phyloP scores from a whole-genome alignment of 768 basidiomycete genomes.

The Leucogyrophana mollusca region DNA sequence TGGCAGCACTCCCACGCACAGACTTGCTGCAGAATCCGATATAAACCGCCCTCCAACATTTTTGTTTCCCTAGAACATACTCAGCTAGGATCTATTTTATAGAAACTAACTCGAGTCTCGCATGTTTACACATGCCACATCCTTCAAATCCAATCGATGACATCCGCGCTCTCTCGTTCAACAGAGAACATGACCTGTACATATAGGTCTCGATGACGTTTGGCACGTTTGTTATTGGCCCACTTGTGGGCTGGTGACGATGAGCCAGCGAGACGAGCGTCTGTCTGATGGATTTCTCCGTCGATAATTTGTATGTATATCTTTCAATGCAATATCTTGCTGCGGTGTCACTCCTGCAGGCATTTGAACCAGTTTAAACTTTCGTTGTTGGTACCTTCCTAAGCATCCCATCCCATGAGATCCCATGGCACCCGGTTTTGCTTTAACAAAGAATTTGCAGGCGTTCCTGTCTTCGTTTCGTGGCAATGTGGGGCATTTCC shows the following conservation, averaged over 20 bases:
- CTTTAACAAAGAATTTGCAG: no score
- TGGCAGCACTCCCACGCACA: conserved; percentile 21
- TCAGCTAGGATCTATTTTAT: conserved; percentile 81
- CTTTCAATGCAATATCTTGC: no score
- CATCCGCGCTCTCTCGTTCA: conserved; percentile 58
- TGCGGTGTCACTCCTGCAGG: no score
- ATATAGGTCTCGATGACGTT: conserved; percentile 61
- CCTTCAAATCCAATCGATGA: conserved; percentile 74
- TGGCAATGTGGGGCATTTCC: no score
- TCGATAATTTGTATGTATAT: conserved; percentile 2
- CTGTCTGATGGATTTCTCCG: conserved; percentile 57
- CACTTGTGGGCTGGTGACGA: conserved; percentile 22
- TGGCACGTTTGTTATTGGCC: conserved; percentile 36
- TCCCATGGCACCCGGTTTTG: no score
- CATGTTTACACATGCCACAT: conserved; percentile 77
- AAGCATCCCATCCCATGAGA: no score
- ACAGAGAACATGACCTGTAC: conserved; percentile 59
- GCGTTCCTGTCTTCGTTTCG: no score
- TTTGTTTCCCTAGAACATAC: conserved; percentile 62
- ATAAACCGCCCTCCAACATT: conserved; percentile 21
- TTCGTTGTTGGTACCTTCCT: no score
- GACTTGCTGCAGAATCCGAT: conserved; percentile 32
- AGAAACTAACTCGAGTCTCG: conserved; percentile 79
- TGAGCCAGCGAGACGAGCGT: conserved; percentile 56
- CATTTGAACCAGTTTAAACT: no score